Evolutionary conservation across 73 alveolate species (phyloP), one percentile per base, ranked within the genome.

Genomic region (Paraurostyla sp.): DNA sequence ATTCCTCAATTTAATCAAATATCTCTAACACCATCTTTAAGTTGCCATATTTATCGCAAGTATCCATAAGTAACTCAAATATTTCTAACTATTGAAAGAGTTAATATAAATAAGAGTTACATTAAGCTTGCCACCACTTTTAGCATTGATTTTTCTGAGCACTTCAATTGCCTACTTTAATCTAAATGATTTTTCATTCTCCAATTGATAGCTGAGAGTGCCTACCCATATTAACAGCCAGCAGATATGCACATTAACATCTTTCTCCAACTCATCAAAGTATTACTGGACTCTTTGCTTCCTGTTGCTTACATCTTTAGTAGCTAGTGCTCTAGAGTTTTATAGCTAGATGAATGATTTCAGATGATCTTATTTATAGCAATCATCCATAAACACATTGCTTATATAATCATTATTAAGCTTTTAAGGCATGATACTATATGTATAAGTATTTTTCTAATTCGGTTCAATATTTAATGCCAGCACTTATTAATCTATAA

Each of bases 161-260:
- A 87, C 87, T 18, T 87, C 93, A 40, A 87, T 38, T 18, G 73
- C 90, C 41, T 87, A 32, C 33, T 87, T 80, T 16, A 76, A 25
- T 42, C 93, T 73, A 62, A 87, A 87, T 16, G 73, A 38, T 32
- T 73, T 54, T 49, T 87, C 93, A 13, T 40, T 23, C 33, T 87
- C 78, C 20, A 75, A 76, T 63, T 87, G 62, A 42, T 54, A 75
- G 0, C 71, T 54, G 18, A 87, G 62, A 6, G 85, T 87, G 45
- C 89, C 76, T 2, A 63, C 76, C 89, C 88, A 87, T 0, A 57
- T 51, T 15, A 87, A 15, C 20, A 87, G 33, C 93, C 93, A 87
- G 45, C 83, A 35, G 25, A 87, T 51, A 42, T 36, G 58, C 29
- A 87, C 71, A 41, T 87, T 56, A 0, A 45, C 69, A 18, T 83